Evolutionary conservation across 2,329 filamentous ascomycete species (phyloP).

Genomic region (Fusarium sp.): DNA sequence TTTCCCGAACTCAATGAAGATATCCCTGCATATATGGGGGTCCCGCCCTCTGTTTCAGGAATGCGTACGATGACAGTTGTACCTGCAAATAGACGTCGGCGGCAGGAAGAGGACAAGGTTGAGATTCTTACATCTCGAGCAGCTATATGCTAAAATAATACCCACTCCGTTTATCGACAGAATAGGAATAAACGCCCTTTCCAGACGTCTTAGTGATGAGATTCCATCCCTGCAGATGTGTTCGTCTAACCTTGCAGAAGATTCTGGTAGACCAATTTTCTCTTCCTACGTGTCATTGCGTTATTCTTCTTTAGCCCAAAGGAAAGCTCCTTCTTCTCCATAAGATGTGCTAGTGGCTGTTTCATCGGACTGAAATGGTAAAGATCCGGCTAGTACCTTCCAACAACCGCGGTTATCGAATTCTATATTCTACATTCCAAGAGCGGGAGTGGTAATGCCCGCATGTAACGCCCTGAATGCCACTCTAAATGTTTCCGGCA

Average conservation of each 20-base stretch:
- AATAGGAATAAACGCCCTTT: background rate
- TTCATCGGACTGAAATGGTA: no score
- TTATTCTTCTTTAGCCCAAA: no score
- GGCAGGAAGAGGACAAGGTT: background rate
- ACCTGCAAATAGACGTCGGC: background rate
- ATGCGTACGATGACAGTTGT: background rate
- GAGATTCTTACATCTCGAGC: background rate
- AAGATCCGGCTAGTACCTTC: background rate
- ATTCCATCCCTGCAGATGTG: no score
- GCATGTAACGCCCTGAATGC: background rate
- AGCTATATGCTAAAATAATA: constrained; percentile 10
- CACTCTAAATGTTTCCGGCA: no score
- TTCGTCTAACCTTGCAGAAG: no score
- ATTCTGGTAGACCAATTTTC: no score
- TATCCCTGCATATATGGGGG: constrained; percentile 39
- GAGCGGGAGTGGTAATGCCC: background rate
- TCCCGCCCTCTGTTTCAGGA: background rate
- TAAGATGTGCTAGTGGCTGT: no score
- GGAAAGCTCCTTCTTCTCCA: no score
- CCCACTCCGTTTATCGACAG: background rate
- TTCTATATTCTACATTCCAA: constrained; percentile 9
- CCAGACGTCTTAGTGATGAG: background rate
- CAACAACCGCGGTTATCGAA: constrained; percentile 19
- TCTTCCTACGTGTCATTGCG: no score
- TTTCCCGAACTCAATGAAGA: constrained; percentile 53